Conservation (phyloP, 768 basidiomycete genomes). For the Pholiota conissans region DNA sequence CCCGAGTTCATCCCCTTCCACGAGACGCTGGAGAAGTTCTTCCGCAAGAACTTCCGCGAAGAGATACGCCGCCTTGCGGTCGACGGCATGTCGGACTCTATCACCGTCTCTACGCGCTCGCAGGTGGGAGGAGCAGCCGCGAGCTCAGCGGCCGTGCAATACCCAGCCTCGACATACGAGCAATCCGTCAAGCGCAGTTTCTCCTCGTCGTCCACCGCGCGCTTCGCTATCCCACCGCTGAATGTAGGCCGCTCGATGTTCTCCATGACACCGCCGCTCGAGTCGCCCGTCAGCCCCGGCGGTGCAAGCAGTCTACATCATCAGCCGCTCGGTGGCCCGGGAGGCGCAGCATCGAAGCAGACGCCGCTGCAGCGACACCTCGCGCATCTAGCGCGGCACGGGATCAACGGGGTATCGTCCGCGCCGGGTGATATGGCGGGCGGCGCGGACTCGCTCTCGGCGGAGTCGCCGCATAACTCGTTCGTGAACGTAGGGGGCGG, state of each 20-base stretch:
- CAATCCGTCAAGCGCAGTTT: constrained; percentile 46
- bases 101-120: constrained; percentile 39
- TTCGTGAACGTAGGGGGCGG: constrained; percentile 68
- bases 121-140: constrained; percentile 28
- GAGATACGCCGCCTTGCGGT: constrained; percentile 74
- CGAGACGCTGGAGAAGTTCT: constrained; percentile 82
- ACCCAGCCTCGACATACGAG: constrained; percentile 50
- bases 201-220: constrained; percentile 45
- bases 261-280: constrained; percentile 45
- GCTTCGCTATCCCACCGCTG: constrained; percentile 52
- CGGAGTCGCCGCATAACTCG: constrained; percentile 72
- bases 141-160: constrained; percentile 29
- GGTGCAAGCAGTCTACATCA: constrained; percentile 34
- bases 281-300: constrained; percentile 29
- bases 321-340: constrained; percentile 11
- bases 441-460: constrained; percentile 55
- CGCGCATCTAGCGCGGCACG: constrained; percentile 79
- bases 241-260: constrained; percentile 46
- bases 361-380: constrained; percentile 81
- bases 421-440: constrained; percentile 66
- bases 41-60: constrained; percentile 81
- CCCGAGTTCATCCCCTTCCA: constrained; percentile 93
- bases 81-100: constrained; percentile 53
- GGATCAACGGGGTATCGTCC: constrained; percentile 79
- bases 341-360: constrained; percentile 40